Evolutionary conservation across 768 basidiomycete genomes (phyloP).

Genomic region (Boletus coccyginus): DNA sequence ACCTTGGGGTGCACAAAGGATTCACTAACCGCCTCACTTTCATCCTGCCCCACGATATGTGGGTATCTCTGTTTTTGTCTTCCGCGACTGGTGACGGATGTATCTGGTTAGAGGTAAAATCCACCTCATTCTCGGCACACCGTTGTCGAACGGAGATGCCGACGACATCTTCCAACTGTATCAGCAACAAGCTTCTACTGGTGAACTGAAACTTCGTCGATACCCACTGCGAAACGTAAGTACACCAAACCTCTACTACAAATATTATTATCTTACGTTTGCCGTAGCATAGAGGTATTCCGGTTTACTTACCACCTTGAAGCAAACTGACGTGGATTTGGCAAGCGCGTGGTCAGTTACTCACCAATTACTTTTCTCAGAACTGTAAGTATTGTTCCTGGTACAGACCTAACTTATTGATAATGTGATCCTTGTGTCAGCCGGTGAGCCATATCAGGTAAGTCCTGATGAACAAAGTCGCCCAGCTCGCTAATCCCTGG

Average conservation of each 20-base stretch:
- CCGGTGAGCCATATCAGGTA: constrained; percentile 80
- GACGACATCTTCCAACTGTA: constrained; percentile 62
- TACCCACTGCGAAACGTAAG: constrained; percentile 68
- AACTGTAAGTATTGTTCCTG: constrained; percentile 53
- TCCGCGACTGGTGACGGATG: background rate
- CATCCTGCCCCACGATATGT: constrained; percentile 47
- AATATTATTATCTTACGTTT: constrained; percentile 6
- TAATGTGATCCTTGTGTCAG: constrained; percentile 35
- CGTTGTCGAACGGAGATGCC: constrained; percentile 40
- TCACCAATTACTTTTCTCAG: constrained; percentile 85
- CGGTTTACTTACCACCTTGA: background rate
- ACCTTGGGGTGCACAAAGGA: constrained; percentile 20
- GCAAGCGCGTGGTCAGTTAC: constrained; percentile 62
- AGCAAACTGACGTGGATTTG: constrained; percentile 7
- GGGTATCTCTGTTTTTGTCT: constrained; percentile 6
- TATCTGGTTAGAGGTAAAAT: constrained; percentile 49
- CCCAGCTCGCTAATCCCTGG: constrained; percentile 6
- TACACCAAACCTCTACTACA: background rate
- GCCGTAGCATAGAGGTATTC: constrained; percentile 66
- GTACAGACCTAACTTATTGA: background rate
- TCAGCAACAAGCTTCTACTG: constrained; percentile 59
- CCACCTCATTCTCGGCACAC: constrained; percentile 48
- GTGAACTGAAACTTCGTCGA: constrained; percentile 59
- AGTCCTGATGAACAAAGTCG: constrained; percentile 2
- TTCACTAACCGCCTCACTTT: constrained; percentile 45